Evolutionary conservation across 2,329 filamentous ascomycete species (phyloP).

Genomic region (Botrytis deweyae): DNA sequence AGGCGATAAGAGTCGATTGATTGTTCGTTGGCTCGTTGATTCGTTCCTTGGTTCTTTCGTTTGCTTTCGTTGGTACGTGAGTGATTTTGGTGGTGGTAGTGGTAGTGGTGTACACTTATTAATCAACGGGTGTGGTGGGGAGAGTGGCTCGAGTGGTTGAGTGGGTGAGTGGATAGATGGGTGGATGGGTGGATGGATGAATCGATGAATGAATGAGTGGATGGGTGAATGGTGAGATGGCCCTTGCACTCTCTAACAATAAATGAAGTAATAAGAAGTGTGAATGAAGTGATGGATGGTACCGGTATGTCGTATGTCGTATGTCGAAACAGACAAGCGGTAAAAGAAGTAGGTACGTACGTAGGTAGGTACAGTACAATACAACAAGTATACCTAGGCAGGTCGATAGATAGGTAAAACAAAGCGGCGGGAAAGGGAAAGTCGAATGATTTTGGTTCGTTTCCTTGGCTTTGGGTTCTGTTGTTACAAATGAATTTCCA

Average conservation of each 20-base stretch:
- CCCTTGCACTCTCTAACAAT: neutral
- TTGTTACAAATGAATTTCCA: neutral
- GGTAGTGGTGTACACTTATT: neutral
- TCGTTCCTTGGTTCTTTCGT: neutral
- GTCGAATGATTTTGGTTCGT: slow-evolving; percentile 31
- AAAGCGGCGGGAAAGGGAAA: slow-evolving; percentile 27
- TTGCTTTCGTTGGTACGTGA: neutral
- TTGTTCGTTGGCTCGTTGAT: neutral
- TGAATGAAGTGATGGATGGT: neutral
- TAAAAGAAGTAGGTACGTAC: neutral
- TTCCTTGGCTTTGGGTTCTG: slow-evolving; percentile 20
- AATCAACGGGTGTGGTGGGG: neutral
- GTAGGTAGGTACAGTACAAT: neutral
- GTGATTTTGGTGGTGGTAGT: neutral
- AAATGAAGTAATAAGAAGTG: neutral
- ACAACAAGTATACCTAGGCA: neutral
- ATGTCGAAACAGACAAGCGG: slow-evolving; percentile 27
- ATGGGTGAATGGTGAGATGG: neutral
- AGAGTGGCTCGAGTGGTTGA: neutral
- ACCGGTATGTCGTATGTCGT: slow-evolving; percentile 24
- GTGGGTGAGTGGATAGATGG: neutral
- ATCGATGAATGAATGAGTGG: neutral
- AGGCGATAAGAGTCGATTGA: neutral
- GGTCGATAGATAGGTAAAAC: neutral
- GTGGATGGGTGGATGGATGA: neutral